These are phyloP conservation scores for Endothia cerciana DNA, from an alignment of 2,329 filamentous ascomycete genomes.

Conservation along the genomic window DNA sequence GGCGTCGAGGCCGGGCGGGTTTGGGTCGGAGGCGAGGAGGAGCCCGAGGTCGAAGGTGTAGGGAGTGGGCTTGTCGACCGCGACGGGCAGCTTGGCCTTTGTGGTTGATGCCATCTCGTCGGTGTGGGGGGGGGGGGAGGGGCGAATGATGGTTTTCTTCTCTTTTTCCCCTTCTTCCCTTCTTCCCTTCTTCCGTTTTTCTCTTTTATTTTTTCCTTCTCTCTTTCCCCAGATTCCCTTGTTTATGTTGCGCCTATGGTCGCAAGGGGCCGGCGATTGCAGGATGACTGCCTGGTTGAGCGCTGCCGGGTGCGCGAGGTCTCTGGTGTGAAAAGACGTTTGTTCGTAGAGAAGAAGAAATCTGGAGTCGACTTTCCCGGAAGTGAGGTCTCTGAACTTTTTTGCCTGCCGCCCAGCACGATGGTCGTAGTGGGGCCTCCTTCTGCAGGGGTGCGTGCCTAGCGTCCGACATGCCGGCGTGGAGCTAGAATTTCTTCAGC, in stretches of 20 bases:
- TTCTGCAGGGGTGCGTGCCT: background rate
- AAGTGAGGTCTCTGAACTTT: background rate
- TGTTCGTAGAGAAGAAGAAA: background rate
- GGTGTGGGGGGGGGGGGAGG: background rate
- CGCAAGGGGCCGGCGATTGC: background rate
- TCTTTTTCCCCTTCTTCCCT: slow-evolving; percentile 9
- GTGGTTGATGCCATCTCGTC: slow-evolving; percentile 30
- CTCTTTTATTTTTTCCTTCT: slow-evolving; percentile 13
- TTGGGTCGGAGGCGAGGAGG: slow-evolving; percentile 84
- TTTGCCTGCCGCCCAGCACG: slow-evolving; percentile 10
- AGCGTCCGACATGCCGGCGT: slow-evolving; percentile 25
- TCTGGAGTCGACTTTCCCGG: background rate
- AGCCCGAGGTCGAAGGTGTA: slow-evolving; percentile 93
- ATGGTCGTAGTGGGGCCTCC: slow-evolving; percentile 13
- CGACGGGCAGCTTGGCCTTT: slow-evolving; percentile 59
- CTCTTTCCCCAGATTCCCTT: too few relatives aligned
- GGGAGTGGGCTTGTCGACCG: slow-evolving; percentile 80
- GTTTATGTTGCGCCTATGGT: too few relatives aligned
- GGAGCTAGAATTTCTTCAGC: slow-evolving; percentile 29
- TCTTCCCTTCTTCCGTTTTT: background rate
- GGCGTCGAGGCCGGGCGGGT: slow-evolving; percentile 72
- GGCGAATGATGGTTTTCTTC: background rate
- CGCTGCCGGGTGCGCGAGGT: background rate
- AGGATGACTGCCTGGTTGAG: background rate
- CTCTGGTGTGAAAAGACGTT: background rate